Percentiles rank a stretch among this genome's conserved stretches.
These are phyloP conservation scores for Ophiostoma tasmaniense DNA, from an alignment of 2,329 filamentous ascomycete genomes.

Conservation along the genomic window DNA sequence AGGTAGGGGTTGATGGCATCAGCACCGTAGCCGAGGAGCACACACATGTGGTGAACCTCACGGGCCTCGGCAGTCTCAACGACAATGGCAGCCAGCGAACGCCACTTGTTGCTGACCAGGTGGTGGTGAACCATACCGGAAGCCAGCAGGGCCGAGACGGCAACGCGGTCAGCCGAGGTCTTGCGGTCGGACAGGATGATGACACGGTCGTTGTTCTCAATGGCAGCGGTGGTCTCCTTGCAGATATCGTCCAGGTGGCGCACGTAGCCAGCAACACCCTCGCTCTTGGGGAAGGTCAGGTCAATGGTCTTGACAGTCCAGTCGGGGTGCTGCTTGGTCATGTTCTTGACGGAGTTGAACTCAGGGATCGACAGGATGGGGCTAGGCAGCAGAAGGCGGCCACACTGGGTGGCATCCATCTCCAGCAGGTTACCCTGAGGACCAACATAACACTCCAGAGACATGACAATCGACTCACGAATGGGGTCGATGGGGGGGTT, in stretches of 20 bases:
- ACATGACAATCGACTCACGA: constrained; percentile 96
- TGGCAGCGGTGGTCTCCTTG: constrained; percentile 71
- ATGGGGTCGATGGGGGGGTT: constrained; percentile 97
- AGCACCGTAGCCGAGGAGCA: constrained; percentile 90
- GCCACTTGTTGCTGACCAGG: constrained; percentile 90
- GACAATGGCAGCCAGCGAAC: constrained; percentile 76
- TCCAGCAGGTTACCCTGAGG: constrained; percentile 92
- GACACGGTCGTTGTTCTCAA: constrained; percentile 74
- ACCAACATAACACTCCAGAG: constrained; percentile 88
- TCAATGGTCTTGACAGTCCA: constrained; percentile 69
- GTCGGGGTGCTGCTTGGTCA: constrained; percentile 59
- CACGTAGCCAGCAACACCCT: constrained; percentile 76
- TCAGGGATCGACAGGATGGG: constrained; percentile 84
- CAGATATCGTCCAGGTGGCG: constrained; percentile 84
- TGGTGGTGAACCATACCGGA: constrained; percentile 95
- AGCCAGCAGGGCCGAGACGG: constrained; percentile 78
- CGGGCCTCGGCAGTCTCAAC: constrained; percentile 92
- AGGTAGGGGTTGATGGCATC: constrained; percentile 94
- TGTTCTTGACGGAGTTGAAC: constrained; percentile 78
- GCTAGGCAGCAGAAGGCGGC: constrained; percentile 74
- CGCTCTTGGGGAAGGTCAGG: constrained; percentile 81
- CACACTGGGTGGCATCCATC: constrained; percentile 86
- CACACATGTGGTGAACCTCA: constrained; percentile 98
- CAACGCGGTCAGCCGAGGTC: constrained; percentile 70
- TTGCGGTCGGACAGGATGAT: constrained; percentile 85